Percentiles rank a stretch among this genome's conserved stretches.
phyloP scores from a whole-genome alignment of 495 filamentous ascomycete genomes.

The Aspergillus mulundensis region DNA sequence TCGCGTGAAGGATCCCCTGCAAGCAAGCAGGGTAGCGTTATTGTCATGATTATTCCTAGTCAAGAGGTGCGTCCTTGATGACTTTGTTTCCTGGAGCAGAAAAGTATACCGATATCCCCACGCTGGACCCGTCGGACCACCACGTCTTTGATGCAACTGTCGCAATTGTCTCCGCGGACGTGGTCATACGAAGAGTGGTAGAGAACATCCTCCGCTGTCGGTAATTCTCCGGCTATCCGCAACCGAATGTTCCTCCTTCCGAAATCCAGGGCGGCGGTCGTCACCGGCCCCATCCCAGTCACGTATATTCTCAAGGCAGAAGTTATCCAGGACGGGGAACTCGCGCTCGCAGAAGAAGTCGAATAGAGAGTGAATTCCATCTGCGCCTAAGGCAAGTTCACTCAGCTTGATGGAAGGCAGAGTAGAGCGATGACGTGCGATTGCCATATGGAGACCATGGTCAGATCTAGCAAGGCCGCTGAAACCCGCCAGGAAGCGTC shows the following conservation, averaged over 20 bases:
- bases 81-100: background rate
- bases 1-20: conserved; percentile 34
- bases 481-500: background rate
- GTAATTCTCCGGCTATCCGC: background rate
- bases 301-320: no score
- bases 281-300: background rate
- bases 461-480: no score
- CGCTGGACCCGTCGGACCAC: background rate
- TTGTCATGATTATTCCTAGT: conserved; percentile 20
- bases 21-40: conserved; percentile 26
- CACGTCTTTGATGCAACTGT: background rate
- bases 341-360: no score
- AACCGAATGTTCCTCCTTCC: background rate
- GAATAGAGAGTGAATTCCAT: no score
- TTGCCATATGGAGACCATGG: no score
- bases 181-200: background rate
- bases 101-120: background rate
- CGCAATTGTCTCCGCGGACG: background rate
- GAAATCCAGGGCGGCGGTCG: background rate
- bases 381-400: no score
- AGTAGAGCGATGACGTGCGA: no score
- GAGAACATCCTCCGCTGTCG: background rate
- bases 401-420: no score
- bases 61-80: conserved; percentile 27
- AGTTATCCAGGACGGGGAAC: no score